Evolutionary conservation across 108 stramenopile genomes (phyloP), one percentile per base, ranked within the genome.

Genomic region (Skeletonema marinoi): DNA sequence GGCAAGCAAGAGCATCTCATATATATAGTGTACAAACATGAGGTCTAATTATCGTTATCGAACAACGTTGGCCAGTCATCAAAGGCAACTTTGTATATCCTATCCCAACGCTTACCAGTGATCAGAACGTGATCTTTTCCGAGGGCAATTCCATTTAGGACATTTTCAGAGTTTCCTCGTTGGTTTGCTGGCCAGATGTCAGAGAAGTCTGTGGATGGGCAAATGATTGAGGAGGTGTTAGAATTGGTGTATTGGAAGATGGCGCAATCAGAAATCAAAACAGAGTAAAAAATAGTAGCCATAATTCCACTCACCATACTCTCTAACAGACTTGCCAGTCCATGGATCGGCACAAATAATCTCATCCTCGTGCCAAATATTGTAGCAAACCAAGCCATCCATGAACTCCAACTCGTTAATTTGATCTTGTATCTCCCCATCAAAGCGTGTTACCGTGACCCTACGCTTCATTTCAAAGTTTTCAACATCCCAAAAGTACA

Each of bases 221-320:
- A 25, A 25, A 25, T 25, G 25, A 25, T 25, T 25, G 32, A 33
- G 12, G 1, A 31, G 9, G 17, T 60, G 42, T n/a, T 13, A 17
- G 29, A 70, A 30, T 56, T n/a, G 11, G 44, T 10, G 39, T 41
- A 41, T 12, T 35, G 5, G 11, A 36, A 41, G 61, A 59, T 59
- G 70, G 19, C 32, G 64, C 5, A 14, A 33, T 32, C 21, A 62
- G 1, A 1, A 66, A n/a, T 32, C n/a, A n/a, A n/a, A n/a, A n/a
- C n/a, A n/a, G n/a, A n/a, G n/a, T n/a, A n/a, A n/a, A n/a, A n/a
- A n/a, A n/a, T n/a, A n/a, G n/a, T n/a, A n/a, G n/a, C n/a, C n/a
- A n/a, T n/a, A n/a, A n/a, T n/a, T n/a, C n/a, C n/a, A 84, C 92
- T 70, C 85, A 92, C 92, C 90, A 77, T 93, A 96, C 75, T 93